These are phyloP conservation scores for Cyamopsis tetragonoloba DNA, from an alignment of 306 rosid genomes.

Conservation along the genomic window DNA sequence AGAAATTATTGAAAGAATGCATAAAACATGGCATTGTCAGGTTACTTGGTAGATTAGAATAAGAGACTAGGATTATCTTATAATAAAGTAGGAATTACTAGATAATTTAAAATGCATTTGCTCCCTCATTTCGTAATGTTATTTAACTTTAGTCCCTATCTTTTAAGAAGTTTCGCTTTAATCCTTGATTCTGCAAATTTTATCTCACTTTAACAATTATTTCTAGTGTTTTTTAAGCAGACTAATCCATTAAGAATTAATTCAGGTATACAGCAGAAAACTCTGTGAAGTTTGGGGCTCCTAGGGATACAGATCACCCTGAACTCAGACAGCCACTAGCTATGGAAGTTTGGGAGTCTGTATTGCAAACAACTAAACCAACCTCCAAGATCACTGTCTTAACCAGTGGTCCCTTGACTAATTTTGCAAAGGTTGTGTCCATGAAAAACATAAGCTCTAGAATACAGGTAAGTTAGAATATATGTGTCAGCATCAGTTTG, in stretches of 20 bases:
- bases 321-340: slow-evolving; percentile 82
- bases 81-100: too few species aligned
- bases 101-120: too few species aligned
- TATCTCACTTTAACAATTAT: too few species aligned
- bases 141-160: too few species aligned
- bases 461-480: slow-evolving; percentile 50
- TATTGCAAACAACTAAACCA: slow-evolving; percentile 46
- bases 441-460: slow-evolving; percentile 43
- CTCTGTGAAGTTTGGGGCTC: slow-evolving; percentile 66
- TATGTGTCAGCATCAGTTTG: background rate
- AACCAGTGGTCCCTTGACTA: slow-evolving; percentile 92
- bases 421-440: slow-evolving; percentile 61
- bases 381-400: slow-evolving; percentile 65
- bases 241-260: slow-evolving; percentile 1
- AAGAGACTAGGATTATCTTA: too few species aligned
- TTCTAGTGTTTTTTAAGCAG: background rate
- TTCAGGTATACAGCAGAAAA: slow-evolving; percentile 75
- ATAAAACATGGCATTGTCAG: too few species aligned
- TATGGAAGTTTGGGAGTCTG: slow-evolving; percentile 69
- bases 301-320: slow-evolving; percentile 67
- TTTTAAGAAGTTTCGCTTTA: too few species aligned
- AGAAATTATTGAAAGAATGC: background rate
- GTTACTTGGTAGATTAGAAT: too few species aligned
- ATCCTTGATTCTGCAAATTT: too few species aligned
- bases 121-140: too few species aligned